Conservation (phyloP, 805 yeast genomes). For the Candida xyloterini region DNA sequence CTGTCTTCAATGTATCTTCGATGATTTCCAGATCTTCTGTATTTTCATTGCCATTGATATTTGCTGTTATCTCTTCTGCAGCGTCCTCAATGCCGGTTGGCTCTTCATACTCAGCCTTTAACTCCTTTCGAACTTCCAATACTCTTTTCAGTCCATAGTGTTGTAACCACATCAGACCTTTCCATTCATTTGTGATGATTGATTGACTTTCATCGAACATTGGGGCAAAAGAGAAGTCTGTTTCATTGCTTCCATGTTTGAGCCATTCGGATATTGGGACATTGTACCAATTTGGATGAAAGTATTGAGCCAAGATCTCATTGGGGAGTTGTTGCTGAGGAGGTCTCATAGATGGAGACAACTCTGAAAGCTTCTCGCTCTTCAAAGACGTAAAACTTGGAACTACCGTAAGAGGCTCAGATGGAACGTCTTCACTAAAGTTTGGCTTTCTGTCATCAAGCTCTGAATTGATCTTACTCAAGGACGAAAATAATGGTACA, state of each 20-base stretch:
- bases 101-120: constrained; percentile 16
- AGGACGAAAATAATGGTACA: constrained; percentile 76
- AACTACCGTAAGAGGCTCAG: constrained; percentile 62
- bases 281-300: constrained; percentile 64
- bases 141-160: constrained; percentile 47
- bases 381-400: constrained; percentile 44
- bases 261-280: constrained; percentile 68
- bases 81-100: background rate
- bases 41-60: background rate
- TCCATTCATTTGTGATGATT: constrained; percentile 48
- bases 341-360: constrained; percentile 36
- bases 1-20: constrained; percentile 1
- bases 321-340: constrained; percentile 18
- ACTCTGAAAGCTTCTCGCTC: constrained; percentile 42
- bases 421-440: constrained; percentile 54
- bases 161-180: constrained; percentile 52
- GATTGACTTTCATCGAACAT: constrained; percentile 56
- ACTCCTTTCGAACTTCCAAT: constrained; percentile 15
- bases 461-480: constrained; percentile 58
- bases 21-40: background rate
- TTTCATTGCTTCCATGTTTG: constrained; percentile 37
- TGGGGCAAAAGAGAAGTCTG: constrained; percentile 62
- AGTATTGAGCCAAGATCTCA: constrained; percentile 50
- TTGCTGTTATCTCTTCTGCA: background rate
- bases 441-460: constrained; percentile 72